Conservation (phyloP, 1,284 basidiomycete genomes). For the Agroathelia rolfsii region DNA sequence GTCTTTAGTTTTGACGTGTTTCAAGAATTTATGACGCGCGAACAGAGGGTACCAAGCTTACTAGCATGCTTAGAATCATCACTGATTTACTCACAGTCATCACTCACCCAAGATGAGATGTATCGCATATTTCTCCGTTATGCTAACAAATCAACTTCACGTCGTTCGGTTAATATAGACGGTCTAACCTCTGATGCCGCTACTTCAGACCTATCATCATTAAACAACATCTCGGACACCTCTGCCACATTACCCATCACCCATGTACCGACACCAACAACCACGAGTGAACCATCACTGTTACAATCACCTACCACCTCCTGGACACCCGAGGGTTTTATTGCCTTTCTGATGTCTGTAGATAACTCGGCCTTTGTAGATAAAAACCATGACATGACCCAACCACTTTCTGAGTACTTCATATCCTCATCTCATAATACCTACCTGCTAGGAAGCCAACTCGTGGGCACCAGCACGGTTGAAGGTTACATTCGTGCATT, state of each 20-base stretch:
- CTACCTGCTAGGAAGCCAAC: conserved; percentile 91
- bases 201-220: conserved; percentile 3
- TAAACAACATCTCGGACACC: conserved; percentile 10
- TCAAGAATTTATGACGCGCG: conserved; percentile 53
- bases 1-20: conserved; percentile 50
- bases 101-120: conserved; percentile 34
- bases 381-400: conserved; percentile 63
- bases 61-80: background rate
- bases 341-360: conserved; percentile 63
- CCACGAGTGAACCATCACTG: conserved; percentile 14
- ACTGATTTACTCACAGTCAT: conserved; percentile 30
- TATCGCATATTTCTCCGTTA: conserved; percentile 49
- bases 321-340: conserved; percentile 56
- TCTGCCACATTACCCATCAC: conserved; percentile 4
- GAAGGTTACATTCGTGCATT: conserved; percentile 95
- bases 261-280: conserved; percentile 5
- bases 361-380: conserved; percentile 53
- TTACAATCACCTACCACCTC: conserved; percentile 19
- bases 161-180: too few species aligned
- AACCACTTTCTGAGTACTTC: conserved; percentile 81
- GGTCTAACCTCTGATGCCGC: conserved; percentile 11
- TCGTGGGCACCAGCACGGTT: conserved; percentile 87
- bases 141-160: conserved; percentile 22
- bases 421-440: conserved; percentile 97
- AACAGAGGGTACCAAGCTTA: conserved; percentile 46